Evolutionary conservation across 1,139 yeast genomes (phyloP).

Genomic region (Suzukiozyma palmioleophila): DNA sequence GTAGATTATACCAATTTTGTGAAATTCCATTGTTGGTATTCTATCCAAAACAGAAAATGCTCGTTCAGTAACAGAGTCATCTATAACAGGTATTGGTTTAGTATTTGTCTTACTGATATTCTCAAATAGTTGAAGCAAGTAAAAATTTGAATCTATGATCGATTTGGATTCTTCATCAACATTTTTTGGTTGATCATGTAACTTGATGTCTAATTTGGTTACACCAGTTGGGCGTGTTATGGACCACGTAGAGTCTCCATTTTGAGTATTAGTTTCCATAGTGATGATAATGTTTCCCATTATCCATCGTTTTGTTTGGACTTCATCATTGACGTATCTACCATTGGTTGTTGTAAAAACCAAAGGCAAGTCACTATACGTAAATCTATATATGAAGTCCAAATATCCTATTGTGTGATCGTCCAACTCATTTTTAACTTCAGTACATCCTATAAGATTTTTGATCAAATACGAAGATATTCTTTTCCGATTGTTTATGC

Average conservation of each 20-base stretch:
- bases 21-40: constrained; percentile 74
- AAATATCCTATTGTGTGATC: constrained; percentile 59
- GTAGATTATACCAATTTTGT: constrained; percentile 74
- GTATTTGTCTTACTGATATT: constrained; percentile 13
- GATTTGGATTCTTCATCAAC: constrained; percentile 5
- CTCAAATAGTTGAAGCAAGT: constrained; percentile 30
- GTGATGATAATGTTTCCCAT: constrained; percentile 56
- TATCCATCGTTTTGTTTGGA: constrained; percentile 49
- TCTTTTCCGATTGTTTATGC: constrained; percentile 52
- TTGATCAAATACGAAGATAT: constrained; percentile 61
- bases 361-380: constrained; percentile 62
- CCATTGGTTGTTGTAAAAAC: constrained; percentile 27
- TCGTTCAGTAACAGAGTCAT: constrained; percentile 49
- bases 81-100: constrained; percentile 37
- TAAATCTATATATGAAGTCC: constrained; percentile 65
- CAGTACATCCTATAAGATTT: constrained; percentile 45
- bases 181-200: constrained; percentile 24
- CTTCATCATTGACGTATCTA: constrained; percentile 12
- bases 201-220: constrained; percentile 40
- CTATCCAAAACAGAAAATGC: constrained; percentile 67
- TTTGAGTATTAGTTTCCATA: constrained; percentile 47
- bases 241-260: constrained; percentile 52
- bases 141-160: constrained; percentile 22
- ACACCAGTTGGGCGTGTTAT: constrained; percentile 70
- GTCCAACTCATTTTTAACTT: constrained; percentile 23